These are phyloP conservation scores for Candida easanensis DNA, from an alignment of 805 yeast genomes.

Conservation along the genomic window DNA sequence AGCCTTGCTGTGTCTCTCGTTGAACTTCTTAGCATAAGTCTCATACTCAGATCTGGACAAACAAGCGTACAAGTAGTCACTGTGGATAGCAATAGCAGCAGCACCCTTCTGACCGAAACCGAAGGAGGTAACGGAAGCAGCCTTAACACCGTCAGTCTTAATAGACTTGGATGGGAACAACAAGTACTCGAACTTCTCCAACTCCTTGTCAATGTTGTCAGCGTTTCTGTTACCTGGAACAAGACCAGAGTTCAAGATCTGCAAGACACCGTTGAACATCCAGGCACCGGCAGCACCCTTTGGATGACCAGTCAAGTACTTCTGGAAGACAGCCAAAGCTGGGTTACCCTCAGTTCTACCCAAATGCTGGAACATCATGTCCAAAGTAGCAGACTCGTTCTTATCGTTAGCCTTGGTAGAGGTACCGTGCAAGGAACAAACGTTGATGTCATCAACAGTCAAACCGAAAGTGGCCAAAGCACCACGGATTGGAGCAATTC, in stretches of 20 bases:
- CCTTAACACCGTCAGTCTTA: conserved; percentile 96
- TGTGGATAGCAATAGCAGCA: conserved; percentile 86
- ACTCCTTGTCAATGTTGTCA: conserved; percentile 83
- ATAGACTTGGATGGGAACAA: conserved; percentile 92
- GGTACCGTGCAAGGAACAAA: conserved; percentile 99
- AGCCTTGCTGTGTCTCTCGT: conserved; percentile 80
- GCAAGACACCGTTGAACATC: conserved; percentile 99
- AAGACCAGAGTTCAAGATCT: conserved; percentile 85
- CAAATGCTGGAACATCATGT: conserved; percentile 89
- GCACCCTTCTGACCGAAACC: conserved; percentile 99
- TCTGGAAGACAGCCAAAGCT: conserved; percentile 97
- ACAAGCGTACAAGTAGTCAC: conserved; percentile 89
- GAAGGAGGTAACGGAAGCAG: conserved; percentile 93
- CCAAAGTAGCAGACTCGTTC: conserved; percentile 92
- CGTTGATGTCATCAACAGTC: conserved; percentile 91
- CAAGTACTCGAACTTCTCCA: conserved; percentile 83
- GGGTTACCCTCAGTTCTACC: conserved; percentile 99
- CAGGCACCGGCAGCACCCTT: conserved; percentile 99
- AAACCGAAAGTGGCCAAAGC: conserved; percentile 92
- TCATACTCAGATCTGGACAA: conserved; percentile 71
- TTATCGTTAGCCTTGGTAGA: conserved; percentile 98
- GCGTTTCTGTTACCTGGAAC: conserved; percentile 99
- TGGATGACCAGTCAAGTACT: conserved; percentile 98
- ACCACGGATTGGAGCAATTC: conserved; percentile 96
- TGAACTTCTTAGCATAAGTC: conserved; percentile 67